Conservation (phyloP, 768 basidiomycete species). For the Tricholoma saponaceum region DNA sequence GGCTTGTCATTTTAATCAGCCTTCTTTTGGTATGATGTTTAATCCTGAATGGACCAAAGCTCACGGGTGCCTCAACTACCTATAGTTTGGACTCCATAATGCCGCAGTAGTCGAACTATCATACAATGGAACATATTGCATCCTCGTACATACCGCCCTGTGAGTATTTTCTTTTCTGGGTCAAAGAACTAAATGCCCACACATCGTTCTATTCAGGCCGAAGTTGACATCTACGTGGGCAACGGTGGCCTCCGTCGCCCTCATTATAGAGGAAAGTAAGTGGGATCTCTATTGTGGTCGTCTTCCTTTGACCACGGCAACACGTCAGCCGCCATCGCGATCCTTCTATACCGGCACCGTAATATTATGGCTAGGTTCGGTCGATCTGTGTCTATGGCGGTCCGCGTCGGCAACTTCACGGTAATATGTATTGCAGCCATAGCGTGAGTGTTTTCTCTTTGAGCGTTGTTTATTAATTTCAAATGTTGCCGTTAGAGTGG, state of each 20-base stretch:
- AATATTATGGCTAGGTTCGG: constrained; percentile 19
- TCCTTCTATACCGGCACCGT: constrained; percentile 23
- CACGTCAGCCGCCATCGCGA: constrained; percentile 17
- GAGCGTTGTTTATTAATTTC: neutral
- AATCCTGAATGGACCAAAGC: neutral
- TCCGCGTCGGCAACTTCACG: constrained; percentile 25
- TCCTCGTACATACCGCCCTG: constrained; percentile 19
- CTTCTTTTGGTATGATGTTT: constrained; percentile 23
- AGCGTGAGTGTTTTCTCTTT: constrained; percentile 6
- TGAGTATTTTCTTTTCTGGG: constrained; percentile 5
- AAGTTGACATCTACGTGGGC: constrained; percentile 24
- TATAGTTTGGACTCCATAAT: constrained; percentile 22
- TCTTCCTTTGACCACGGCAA: neutral
- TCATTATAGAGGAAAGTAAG: constrained; percentile 24
- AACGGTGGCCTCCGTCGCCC: constrained; percentile 15
- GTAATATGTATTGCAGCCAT: constrained; percentile 15
- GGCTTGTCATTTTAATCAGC: constrained; percentile 21
- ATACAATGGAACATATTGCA: constrained; percentile 25
- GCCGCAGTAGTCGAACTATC: constrained; percentile 18
- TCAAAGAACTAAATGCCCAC: neutral
- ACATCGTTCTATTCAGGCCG: constrained; percentile 14
- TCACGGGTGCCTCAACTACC: neutral
- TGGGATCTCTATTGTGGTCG: neutral
- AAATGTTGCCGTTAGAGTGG: constrained; percentile 15
- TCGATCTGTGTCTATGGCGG: constrained; percentile 24